These are phyloP conservation scores for Mallotus japonicus DNA, from an alignment of 441 rosid genomes.

Conservation along the genomic window DNA sequence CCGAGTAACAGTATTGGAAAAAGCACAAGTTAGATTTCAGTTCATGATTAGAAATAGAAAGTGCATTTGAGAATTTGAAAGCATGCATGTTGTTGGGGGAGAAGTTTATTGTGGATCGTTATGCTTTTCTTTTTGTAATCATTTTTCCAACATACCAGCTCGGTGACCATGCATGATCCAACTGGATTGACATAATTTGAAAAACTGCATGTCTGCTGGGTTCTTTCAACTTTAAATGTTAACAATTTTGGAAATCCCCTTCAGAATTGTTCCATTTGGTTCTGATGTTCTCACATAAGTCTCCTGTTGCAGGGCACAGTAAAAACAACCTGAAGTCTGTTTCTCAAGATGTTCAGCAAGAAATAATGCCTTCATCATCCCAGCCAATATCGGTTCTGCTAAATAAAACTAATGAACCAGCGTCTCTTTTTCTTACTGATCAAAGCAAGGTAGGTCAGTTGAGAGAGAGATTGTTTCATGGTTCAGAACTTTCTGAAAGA, in stretches of 20 bases:
- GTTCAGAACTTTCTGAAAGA: slow-evolving; percentile 47
- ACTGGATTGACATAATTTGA: neutral
- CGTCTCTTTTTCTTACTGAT: slow-evolving; percentile 39
- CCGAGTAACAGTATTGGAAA: neutral
- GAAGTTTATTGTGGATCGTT: neutral
- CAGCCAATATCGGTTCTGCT: slow-evolving; percentile 42
- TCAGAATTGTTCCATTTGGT: slow-evolving; percentile 14
- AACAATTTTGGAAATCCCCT: slow-evolving; percentile 6
- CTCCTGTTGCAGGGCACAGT: slow-evolving; percentile 42
- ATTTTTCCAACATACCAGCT: neutral
- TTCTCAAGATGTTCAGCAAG: slow-evolving; percentile 41
- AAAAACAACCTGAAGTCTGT: slow-evolving; percentile 39
- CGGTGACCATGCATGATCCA: neutral
- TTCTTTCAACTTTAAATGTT: neutral
- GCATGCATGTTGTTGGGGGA: slow-evolving; percentile 1
- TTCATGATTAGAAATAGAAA: neutral
- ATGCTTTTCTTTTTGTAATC: neutral
- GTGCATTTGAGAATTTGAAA: neutral
- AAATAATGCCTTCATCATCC: slow-evolving; percentile 38
- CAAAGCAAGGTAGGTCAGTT: slow-evolving; percentile 44
- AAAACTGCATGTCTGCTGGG: neutral
- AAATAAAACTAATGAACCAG: slow-evolving; percentile 42
- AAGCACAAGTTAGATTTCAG: neutral
- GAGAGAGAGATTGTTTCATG: slow-evolving; percentile 47
- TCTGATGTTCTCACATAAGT: slow-evolving; percentile 28